phyloP scores from a whole-genome alignment of 495 filamentous ascomycete genomes.

The Lasiosphaeria hispida region DNA sequence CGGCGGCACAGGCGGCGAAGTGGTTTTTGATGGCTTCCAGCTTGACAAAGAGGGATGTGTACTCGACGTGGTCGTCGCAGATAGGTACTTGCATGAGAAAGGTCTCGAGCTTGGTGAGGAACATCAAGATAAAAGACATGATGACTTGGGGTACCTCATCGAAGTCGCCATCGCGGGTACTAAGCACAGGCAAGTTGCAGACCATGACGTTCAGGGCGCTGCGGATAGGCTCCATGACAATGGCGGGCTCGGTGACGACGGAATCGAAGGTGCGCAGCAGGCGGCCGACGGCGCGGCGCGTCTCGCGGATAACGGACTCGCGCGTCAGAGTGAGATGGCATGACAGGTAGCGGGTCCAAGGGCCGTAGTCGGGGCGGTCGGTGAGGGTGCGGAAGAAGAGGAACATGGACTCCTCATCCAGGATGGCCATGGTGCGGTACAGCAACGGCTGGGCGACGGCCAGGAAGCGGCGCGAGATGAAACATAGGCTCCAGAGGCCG shows the following conservation, averaged over 20 bases:
- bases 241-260: not conserved
- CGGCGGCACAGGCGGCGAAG: slow-evolving; percentile 13
- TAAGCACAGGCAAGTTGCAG: not conserved
- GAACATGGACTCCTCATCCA: slow-evolving; percentile 22
- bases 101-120: slow-evolving; percentile 25
- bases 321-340: slow-evolving; percentile 31
- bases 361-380: slow-evolving; percentile 19
- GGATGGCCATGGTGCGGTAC: slow-evolving; percentile 26
- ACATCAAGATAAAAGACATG: slow-evolving; percentile 22
- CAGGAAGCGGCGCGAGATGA: slow-evolving; percentile 18
- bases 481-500: slow-evolving; percentile 27
- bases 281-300: slow-evolving; percentile 16
- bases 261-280: slow-evolving; percentile 12
- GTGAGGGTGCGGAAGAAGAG: slow-evolving; percentile 31
- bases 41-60: slow-evolving; percentile 18
- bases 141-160: slow-evolving; percentile 24
- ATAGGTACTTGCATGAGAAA: slow-evolving; percentile 32
- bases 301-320: slow-evolving; percentile 22
- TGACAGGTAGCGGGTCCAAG: slow-evolving; percentile 28
- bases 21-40: not conserved
- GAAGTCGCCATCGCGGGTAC: slow-evolving; percentile 8
- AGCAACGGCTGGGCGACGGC: slow-evolving; percentile 27
- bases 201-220: not conserved
- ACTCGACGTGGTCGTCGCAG: slow-evolving; percentile 24
- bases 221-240: slow-evolving; percentile 1